Evolutionary conservation across 2,329 filamentous ascomycete genomes (phyloP).

Genomic region (Aureobasidium melanogenum): DNA sequence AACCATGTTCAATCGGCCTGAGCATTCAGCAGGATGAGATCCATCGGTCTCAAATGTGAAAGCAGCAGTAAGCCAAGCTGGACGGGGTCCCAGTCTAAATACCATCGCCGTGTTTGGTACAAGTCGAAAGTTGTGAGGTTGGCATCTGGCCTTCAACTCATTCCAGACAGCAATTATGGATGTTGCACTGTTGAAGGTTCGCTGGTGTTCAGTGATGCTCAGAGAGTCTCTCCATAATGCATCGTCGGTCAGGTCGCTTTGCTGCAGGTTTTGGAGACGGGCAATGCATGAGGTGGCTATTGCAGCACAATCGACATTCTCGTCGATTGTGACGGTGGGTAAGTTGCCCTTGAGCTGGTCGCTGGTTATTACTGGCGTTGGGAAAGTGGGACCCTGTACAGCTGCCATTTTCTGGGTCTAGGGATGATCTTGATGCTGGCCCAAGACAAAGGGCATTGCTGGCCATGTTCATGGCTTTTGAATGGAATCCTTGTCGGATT

Average conservation of each 20-base stretch:
- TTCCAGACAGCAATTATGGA: conserved; percentile 33
- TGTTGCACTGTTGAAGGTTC: conserved; percentile 41
- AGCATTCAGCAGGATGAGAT: conserved; percentile 19
- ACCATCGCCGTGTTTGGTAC: conserved; percentile 10
- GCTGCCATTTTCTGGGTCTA: background rate
- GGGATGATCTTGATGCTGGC: background rate
- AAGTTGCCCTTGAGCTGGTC: conserved; percentile 10
- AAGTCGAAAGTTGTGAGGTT: conserved; percentile 22
- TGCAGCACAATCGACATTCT: conserved; percentile 3
- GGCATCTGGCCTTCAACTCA: conserved; percentile 22
- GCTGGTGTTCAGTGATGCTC: conserved; percentile 47
- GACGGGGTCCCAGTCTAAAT: conserved; percentile 19
- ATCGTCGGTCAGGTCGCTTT: conserved; percentile 12
- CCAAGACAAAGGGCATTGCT: no score
- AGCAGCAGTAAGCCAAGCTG: conserved; percentile 20
- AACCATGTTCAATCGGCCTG: conserved; percentile 27
- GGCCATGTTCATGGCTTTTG: background rate
- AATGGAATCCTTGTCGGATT: background rate
- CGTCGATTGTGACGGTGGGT: background rate
- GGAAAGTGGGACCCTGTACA: background rate
- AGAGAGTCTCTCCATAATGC: conserved; percentile 49
- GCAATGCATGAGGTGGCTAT: conserved; percentile 8
- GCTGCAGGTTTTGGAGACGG: conserved; percentile 3
- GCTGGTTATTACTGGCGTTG: conserved; percentile 1
- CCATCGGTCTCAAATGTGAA: conserved; percentile 23